Conservation (phyloP, 2,329 filamentous ascomycete species). For the Fusarium irregulare region DNA sequence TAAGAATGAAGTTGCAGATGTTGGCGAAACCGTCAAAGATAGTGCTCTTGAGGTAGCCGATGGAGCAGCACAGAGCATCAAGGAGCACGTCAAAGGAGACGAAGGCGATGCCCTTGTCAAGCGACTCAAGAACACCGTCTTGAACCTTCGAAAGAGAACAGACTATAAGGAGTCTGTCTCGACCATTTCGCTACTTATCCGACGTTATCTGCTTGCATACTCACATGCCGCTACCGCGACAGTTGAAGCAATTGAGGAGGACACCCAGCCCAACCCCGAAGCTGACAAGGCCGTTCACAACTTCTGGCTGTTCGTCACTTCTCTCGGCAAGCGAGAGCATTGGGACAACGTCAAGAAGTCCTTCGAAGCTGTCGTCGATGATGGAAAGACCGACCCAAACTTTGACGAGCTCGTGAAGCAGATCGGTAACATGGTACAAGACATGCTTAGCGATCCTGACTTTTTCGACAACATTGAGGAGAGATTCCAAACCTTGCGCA, state of each 20-base stretch:
- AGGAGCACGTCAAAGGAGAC: constrained; percentile 77
- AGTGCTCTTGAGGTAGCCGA: constrained; percentile 64
- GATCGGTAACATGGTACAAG: constrained; percentile 78
- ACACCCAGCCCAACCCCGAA: constrained; percentile 78
- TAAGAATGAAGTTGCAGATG: constrained; percentile 64
- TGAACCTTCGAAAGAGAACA: constrained; percentile 77
- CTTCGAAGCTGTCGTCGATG: constrained; percentile 77
- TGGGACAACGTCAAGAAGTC: constrained; percentile 81
- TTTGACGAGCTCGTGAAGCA: constrained; percentile 83
- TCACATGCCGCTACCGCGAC: constrained; percentile 77
- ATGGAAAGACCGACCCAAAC: constrained; percentile 81
- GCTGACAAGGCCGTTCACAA: constrained; percentile 81
- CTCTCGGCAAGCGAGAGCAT: constrained; percentile 77
- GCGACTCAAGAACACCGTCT: constrained; percentile 80
- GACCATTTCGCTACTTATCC: constrained; percentile 77
- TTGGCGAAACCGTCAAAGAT: constrained; percentile 65
- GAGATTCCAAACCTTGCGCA: constrained; percentile 62
- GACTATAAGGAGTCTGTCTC: constrained; percentile 92
- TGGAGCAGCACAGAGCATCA: constrained; percentile 76
- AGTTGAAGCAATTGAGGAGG: constrained; percentile 73
- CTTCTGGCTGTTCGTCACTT: constrained; percentile 83
- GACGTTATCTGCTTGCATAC: constrained; percentile 82
- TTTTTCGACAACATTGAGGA: constrained; percentile 82
- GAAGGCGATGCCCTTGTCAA: constrained; percentile 79
- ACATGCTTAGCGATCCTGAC: constrained; percentile 84